Conservation (phyloP, 768 basidiomycete species). For the Mycena rebaudengoi region DNA sequence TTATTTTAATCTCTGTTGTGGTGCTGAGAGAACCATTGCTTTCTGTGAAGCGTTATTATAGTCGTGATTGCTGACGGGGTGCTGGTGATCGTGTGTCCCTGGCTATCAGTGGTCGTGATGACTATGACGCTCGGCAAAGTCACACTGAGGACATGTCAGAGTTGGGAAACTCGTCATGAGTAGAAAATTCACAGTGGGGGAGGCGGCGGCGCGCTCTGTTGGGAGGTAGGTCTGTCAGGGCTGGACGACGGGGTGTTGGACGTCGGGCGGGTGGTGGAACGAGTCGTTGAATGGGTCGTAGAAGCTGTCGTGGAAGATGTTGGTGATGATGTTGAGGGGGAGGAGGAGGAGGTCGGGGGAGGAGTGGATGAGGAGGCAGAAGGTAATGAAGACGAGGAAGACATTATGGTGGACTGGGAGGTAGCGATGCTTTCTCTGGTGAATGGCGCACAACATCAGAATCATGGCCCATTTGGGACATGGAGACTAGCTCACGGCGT, state of each 20-base stretch:
- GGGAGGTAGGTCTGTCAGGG: too few relatives aligned
- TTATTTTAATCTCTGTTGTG: slow-evolving; percentile 70
- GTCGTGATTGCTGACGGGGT: slow-evolving; percentile 68
- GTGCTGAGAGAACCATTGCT: slow-evolving; percentile 62
- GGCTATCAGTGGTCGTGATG: slow-evolving; percentile 66
- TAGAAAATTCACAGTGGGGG: slow-evolving; percentile 24
- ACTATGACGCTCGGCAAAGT: slow-evolving; percentile 63
- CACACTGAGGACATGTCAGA: slow-evolving; percentile 48
- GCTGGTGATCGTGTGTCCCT: slow-evolving; percentile 56
- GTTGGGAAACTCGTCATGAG: background rate
- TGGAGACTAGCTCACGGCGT: slow-evolving; percentile 13
- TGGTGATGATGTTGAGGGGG: too few relatives aligned
- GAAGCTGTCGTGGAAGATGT: too few relatives aligned
- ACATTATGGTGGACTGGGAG: slow-evolving; percentile 22
- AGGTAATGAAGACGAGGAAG: slow-evolving; percentile 25
- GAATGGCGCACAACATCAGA: slow-evolving; percentile 10
- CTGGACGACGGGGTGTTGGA: too few relatives aligned
- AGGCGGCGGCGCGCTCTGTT: slow-evolving; percentile 4
- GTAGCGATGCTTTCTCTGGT: slow-evolving; percentile 23
- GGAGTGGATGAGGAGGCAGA: slow-evolving; percentile 20
- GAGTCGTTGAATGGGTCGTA: too few relatives aligned
- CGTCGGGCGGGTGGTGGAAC: too few relatives aligned
- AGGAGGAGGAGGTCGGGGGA: background rate
- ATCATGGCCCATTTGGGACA: background rate
- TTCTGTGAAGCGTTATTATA: slow-evolving; percentile 62